A percentile compares a stretch with the other conserved stretches of the same genome.
Evolutionary conservation across 1,284 basidiomycete genomes (phyloP).

Genomic region (Acaromyces ingoldii): DNA sequence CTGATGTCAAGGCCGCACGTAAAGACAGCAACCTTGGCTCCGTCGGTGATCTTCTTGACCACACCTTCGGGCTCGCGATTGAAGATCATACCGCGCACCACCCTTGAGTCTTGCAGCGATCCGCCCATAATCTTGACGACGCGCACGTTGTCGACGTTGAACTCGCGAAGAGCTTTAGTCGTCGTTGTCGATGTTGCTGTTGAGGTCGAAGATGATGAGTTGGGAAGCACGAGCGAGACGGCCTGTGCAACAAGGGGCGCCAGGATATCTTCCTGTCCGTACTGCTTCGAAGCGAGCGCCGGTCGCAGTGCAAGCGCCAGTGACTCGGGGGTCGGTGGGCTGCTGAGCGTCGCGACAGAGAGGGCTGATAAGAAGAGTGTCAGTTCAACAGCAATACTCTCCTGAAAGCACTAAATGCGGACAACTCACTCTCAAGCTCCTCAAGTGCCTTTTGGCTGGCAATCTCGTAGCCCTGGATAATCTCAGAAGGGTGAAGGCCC

Average conservation of each 20-base stretch:
- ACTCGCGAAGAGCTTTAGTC: conserved; percentile 53
- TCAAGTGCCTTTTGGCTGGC: conserved; percentile 78
- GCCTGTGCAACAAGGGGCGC: conserved; percentile 86
- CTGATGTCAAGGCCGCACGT: conserved; percentile 86
- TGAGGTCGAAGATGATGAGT: conserved; percentile 8
- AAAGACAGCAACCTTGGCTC: conserved; percentile 66
- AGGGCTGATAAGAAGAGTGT: conserved; percentile 30
- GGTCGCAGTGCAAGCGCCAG: conserved; percentile 79
- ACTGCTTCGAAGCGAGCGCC: conserved; percentile 93
- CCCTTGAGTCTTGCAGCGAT: conserved; percentile 71
- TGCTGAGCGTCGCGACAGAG: conserved; percentile 59
- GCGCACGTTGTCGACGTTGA: conserved; percentile 82
- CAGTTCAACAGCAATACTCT: not conserved
- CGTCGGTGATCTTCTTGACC: conserved; percentile 66
- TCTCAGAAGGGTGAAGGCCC: conserved; percentile 85
- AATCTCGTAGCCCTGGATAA: conserved; percentile 92
- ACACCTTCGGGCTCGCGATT: conserved; percentile 82
- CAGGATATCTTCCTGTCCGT: conserved; percentile 81
- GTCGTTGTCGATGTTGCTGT: conserved; percentile 54
- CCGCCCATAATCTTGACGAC: conserved; percentile 99
- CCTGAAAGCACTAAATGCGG: conserved; percentile 17
- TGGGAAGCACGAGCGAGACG: conserved; percentile 55
- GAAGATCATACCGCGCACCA: conserved; percentile 97
- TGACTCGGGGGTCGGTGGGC: conserved; percentile 70
- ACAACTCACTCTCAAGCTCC: conserved; percentile 78